A percentile compares a stretch with the other conserved stretches of the same genome.
Conservation (phyloP, 108 stramenopile genomes). For the Cyclotella distinguenda region DNA sequence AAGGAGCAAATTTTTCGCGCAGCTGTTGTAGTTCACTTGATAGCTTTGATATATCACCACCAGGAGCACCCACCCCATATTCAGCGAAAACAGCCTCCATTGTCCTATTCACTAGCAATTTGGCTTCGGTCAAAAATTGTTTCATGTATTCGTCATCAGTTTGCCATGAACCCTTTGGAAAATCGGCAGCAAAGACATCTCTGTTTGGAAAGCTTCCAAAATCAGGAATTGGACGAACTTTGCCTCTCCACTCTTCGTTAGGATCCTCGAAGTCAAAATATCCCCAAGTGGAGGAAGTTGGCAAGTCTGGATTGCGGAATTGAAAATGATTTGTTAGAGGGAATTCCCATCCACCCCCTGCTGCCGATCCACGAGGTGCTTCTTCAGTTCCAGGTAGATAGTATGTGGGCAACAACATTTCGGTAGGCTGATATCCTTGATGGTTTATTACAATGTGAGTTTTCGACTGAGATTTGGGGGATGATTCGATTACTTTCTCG, state of each 20-base stretch:
- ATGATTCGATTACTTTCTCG: not conserved
- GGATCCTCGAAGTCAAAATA: slow-evolving; percentile 36
- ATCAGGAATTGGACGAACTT: slow-evolving; percentile 32
- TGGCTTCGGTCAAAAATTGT: slow-evolving; percentile 62
- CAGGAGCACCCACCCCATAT: slow-evolving; percentile 10
- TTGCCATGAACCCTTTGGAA: slow-evolving; percentile 62
- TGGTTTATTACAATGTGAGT: not conserved
- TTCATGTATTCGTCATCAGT: slow-evolving; percentile 58
- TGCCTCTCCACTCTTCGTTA: slow-evolving; percentile 33
- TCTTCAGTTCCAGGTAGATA: slow-evolving; percentile 33
- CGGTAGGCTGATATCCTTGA: slow-evolving; percentile 22
- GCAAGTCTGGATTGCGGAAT: slow-evolving; percentile 15
- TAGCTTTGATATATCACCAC: slow-evolving; percentile 14
- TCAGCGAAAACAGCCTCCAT: slow-evolving; percentile 65
- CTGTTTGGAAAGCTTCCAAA: slow-evolving; percentile 23
- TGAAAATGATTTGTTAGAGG: slow-evolving; percentile 42
- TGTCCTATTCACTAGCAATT: slow-evolving; percentile 58
- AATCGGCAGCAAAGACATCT: slow-evolving; percentile 38
- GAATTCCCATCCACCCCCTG: slow-evolving; percentile 25
- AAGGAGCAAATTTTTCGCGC: slow-evolving; percentile 26
- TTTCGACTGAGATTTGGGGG: not conserved
- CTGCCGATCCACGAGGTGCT: slow-evolving; percentile 25
- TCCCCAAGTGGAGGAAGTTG: slow-evolving; percentile 31
- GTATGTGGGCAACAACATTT: slow-evolving; percentile 9
- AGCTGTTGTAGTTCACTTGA: slow-evolving; percentile 8